Percentiles rank a stretch among this genome's conserved stretches.
Conservation (phyloP, 148 eudicot species). For the Vaccinium corymbosum region DNA sequence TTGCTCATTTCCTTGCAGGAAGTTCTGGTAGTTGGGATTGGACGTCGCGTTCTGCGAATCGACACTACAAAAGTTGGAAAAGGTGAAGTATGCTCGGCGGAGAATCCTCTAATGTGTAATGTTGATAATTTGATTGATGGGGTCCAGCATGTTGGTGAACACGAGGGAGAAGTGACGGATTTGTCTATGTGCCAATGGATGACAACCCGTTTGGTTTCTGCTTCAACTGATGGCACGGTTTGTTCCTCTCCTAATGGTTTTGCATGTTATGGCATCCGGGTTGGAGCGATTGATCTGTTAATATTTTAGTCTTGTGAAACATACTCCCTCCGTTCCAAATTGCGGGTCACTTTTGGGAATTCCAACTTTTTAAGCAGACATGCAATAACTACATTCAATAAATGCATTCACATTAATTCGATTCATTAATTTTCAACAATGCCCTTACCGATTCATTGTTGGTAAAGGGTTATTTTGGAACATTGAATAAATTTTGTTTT, state of each 20-base stretch:
- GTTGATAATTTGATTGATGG: constrained; percentile 81
- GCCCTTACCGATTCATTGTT: no score
- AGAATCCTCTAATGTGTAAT: constrained; percentile 73
- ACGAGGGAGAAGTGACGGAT: constrained; percentile 94
- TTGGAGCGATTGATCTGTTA: neutral
- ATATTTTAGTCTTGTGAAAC: neutral
- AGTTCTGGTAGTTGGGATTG: constrained; percentile 86
- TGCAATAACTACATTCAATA: no score
- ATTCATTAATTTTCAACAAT: no score
- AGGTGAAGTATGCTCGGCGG: constrained; percentile 63
- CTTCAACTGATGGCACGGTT: constrained; percentile 96
- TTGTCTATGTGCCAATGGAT: constrained; percentile 99
- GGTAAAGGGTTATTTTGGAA: no score
- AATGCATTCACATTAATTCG: no score
- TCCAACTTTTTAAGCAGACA: no score
- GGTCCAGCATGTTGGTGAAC: constrained; percentile 85
- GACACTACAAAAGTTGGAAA: constrained; percentile 87
- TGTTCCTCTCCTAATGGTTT: constrained; percentile 26
- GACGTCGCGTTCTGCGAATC: constrained; percentile 59
- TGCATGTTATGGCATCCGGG: neutral
- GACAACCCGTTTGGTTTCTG: constrained; percentile 96
- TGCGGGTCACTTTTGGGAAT: no score
- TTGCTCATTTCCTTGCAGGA: constrained; percentile 43
- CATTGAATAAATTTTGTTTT: no score
- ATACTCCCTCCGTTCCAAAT: no score